These are phyloP conservation scores for Pseudognaphalium luteoalbum DNA, from an alignment of 129 eudicot species.

Conservation along the genomic window DNA sequence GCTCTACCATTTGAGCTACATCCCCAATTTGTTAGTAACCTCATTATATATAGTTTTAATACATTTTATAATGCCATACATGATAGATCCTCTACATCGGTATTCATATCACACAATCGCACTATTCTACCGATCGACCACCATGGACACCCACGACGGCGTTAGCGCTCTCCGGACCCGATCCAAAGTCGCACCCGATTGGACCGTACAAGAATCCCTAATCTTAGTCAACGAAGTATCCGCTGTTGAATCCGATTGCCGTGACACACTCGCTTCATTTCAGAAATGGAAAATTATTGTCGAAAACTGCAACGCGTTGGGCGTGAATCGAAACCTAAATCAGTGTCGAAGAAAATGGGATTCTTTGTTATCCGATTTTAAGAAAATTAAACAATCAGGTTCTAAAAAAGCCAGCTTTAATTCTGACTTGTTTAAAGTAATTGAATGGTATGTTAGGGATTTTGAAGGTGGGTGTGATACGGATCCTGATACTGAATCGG, in stretches of 20 bases:
- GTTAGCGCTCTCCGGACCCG: slow-evolving; percentile 54
- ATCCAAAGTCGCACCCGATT: slow-evolving; percentile 61
- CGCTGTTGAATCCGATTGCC: slow-evolving; percentile 62
- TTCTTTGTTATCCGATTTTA: slow-evolving; percentile 48
- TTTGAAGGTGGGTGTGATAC: slow-evolving; percentile 32
- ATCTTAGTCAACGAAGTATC: slow-evolving; percentile 61
- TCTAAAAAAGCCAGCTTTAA: slow-evolving; percentile 38
- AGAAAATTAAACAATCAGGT: slow-evolving; percentile 35
- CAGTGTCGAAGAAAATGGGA: slow-evolving; percentile 81
- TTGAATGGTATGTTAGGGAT: slow-evolving; percentile 41
- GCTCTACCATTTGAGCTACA: slow-evolving; percentile 96
- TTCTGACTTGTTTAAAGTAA: slow-evolving; percentile 48
- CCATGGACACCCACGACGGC: slow-evolving; percentile 26
- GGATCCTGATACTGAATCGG: slow-evolving; percentile 40
- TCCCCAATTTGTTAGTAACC: too few relatives aligned
- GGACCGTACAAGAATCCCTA: slow-evolving; percentile 64
- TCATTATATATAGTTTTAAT: too few relatives aligned
- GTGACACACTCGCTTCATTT: slow-evolving; percentile 61
- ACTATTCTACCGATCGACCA: too few relatives aligned
- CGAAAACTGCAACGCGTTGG: slow-evolving; percentile 73
- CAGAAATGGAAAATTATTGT: slow-evolving; percentile 81
- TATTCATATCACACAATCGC: neutral
- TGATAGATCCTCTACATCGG: neutral
- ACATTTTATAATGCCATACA: too few relatives aligned
- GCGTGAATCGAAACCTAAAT: slow-evolving; percentile 51